These are phyloP conservation scores for Candida broadrunensis DNA, from an alignment of 805 yeast genomes.

Conservation along the genomic window DNA sequence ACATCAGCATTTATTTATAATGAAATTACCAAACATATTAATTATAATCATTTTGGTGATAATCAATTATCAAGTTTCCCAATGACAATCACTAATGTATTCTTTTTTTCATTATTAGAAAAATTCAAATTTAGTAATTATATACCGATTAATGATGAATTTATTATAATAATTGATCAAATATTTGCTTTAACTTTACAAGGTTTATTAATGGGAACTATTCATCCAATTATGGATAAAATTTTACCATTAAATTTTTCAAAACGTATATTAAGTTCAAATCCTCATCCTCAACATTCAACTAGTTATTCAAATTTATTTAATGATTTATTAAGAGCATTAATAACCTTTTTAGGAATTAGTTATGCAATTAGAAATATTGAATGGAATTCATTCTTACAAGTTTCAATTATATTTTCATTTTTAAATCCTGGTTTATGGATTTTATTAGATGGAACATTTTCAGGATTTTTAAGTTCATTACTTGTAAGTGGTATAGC, in stretches of 20 bases:
- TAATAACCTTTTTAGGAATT: conserved; percentile 66
- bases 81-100: conserved; percentile 30
- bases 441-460: conserved; percentile 61
- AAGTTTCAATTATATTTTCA: conserved; percentile 63
- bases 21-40: conserved; percentile 49
- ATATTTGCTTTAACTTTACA: conserved; percentile 38
- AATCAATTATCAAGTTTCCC: conserved; percentile 41
- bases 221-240: conserved; percentile 45
- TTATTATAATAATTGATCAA: conserved; percentile 10
- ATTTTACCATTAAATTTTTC: conserved; percentile 27
- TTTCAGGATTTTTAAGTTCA: conserved; percentile 47
- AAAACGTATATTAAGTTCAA: conserved; percentile 34
- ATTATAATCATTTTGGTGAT: conserved; percentile 46
- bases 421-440: conserved; percentile 63
- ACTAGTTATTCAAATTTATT: conserved; percentile 23
- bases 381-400: conserved; percentile 66
- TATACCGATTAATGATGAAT: conserved; percentile 5
- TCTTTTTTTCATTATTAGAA: conserved; percentile 21
- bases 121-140: conserved; percentile 18
- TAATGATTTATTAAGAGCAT: conserved; percentile 39
- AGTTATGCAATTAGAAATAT: conserved; percentile 66
- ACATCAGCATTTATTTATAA: conserved; percentile 52
- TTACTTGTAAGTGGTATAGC: conserved; percentile 27
- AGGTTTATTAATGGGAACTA: conserved; percentile 57
- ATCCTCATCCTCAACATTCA: conserved; percentile 30